Evolutionary conservation across 2,329 filamentous ascomycete species (phyloP), one percentile per base, ranked within the genome.

Genomic region (Fusarium albidum): DNA sequence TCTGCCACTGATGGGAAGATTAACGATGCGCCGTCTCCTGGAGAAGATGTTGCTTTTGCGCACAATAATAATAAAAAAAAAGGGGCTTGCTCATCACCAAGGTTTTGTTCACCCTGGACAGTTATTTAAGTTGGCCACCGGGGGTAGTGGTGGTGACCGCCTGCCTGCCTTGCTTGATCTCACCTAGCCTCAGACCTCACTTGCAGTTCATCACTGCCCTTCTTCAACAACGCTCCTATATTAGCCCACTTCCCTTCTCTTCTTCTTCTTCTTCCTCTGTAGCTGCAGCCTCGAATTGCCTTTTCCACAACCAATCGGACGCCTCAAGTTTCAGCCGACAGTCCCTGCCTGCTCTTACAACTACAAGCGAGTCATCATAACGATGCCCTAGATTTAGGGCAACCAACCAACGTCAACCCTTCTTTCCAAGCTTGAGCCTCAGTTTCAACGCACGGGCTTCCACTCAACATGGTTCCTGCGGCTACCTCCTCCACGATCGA

Each of bases 401-500:
- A 11, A 35, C 29, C 35, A 55, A 33, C 29, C 35, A 56, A 33
- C 44, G 21, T 39, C 39, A 31, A n/a, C n/a, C 11, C 21, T 13
- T 38, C 26, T 35, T 31, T 18, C 37, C 27, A 35, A 35, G n/a
- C 28, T 41, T 13, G 8, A 57, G 7, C 7, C 18, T 28, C 25
- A n/a, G 17, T n/a, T 32, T 11, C 15, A 34, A 12, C 15, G 15
- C 28, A 39, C 15, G 35, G 17, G 28, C 15, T 25, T 9, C 14
- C 14, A 6, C n/a, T 32, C 25, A 33, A 4, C n/a, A 68, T 67
- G 65, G 28, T 50, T 15, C 14, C 56, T 13, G 21, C 49, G 18
- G 9, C 39, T 27, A 35, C 52, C 52, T 51, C 57, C 43, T 52
- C 61, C n/a, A n/a, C n/a, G 31, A 65, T 75, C 32, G 59, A 75